phyloP scores from a whole-genome alignment of 2,329 filamentous ascomycete genomes.

The Lecanicillium sp. region DNA sequence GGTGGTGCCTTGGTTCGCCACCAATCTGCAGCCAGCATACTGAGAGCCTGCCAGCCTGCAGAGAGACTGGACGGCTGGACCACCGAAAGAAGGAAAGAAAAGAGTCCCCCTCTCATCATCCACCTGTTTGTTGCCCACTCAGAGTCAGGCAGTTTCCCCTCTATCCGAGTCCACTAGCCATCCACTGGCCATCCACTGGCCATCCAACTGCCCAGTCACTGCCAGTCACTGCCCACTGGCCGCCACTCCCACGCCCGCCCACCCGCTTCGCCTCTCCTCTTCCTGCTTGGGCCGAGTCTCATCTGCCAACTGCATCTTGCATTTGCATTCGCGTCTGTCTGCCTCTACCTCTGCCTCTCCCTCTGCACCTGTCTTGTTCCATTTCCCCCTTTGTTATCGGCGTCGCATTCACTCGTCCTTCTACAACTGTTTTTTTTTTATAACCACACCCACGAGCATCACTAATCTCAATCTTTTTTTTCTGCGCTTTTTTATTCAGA shows the following conservation, averaged over 20 bases:
- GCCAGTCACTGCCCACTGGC: background rate
- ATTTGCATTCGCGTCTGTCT: background rate
- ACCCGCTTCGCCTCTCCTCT: background rate
- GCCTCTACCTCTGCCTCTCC: background rate
- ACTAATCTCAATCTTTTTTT: background rate
- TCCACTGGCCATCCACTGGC: too few relatives aligned
- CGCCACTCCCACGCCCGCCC: background rate
- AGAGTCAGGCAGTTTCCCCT: too few relatives aligned
- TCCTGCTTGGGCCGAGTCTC: background rate
- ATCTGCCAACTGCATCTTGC: background rate
- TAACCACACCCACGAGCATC: background rate
- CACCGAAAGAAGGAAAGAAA: too few relatives aligned
- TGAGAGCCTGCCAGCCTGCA: too few relatives aligned
- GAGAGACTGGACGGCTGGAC: too few relatives aligned
- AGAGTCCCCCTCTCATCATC: too few relatives aligned
- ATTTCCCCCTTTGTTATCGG: background rate
- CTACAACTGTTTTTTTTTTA: background rate
- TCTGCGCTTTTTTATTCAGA: background rate
- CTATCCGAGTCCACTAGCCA: too few relatives aligned
- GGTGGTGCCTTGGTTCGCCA: too few relatives aligned
- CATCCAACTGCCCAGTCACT: too few relatives aligned
- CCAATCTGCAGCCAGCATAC: too few relatives aligned
- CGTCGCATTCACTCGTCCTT: constrained; percentile 4
- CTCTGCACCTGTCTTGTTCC: constrained; percentile 7
- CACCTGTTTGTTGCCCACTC: too few relatives aligned